Percentiles rank a stretch among this genome's conserved stretches.
These are phyloP conservation scores for Punctularia strigosozonata DNA, from an alignment of 768 basidiomycete genomes.

Conservation along the genomic window DNA sequence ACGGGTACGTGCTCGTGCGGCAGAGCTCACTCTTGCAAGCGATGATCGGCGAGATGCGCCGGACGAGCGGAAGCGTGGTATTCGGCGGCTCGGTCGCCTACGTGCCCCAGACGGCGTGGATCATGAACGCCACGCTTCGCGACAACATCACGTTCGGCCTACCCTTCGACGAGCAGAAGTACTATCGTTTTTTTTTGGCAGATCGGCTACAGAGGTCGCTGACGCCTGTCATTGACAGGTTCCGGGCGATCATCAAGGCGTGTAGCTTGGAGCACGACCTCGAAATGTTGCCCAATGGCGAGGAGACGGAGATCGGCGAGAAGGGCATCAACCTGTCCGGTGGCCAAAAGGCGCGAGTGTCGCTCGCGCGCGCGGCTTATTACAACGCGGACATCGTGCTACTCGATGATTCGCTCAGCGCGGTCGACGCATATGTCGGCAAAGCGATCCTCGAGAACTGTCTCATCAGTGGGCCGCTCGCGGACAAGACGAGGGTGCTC, in stretches of 20 bases:
- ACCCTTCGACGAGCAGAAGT: conserved; percentile 46
- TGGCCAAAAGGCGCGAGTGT: conserved; percentile 53
- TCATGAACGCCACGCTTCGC: conserved; percentile 52
- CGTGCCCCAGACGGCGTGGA: conserved; percentile 54
- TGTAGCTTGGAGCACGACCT: conserved; percentile 67
- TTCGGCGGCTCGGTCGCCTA: conserved; percentile 48
- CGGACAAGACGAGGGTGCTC: conserved; percentile 43
- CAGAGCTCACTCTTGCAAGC: conserved; percentile 47
- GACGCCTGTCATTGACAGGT: conserved; percentile 21
- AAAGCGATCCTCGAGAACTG: conserved; percentile 54
- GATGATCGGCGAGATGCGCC: conserved; percentile 58
- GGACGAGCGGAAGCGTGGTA: conserved; percentile 31
- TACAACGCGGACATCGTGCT: conserved; percentile 62
- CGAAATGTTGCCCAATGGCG: conserved; percentile 57
- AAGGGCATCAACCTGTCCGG: conserved; percentile 64
- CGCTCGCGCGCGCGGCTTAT: conserved; percentile 69
- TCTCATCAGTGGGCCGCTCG: conserved; percentile 39
- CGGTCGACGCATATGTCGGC: conserved; percentile 70
- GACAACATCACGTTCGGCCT: conserved; percentile 71
- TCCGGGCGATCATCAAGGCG: conserved; percentile 43
- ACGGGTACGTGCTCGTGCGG: background rate
- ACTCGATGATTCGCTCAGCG: conserved; percentile 73
- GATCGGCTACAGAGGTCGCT: background rate
- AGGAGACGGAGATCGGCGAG: conserved; percentile 65
- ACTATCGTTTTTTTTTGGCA: background rate